Percentiles rank a stretch among this genome's conserved stretches.
Conservation (phyloP, 2,329 filamentous ascomycete species). For the Talaromyces sp. region DNA sequence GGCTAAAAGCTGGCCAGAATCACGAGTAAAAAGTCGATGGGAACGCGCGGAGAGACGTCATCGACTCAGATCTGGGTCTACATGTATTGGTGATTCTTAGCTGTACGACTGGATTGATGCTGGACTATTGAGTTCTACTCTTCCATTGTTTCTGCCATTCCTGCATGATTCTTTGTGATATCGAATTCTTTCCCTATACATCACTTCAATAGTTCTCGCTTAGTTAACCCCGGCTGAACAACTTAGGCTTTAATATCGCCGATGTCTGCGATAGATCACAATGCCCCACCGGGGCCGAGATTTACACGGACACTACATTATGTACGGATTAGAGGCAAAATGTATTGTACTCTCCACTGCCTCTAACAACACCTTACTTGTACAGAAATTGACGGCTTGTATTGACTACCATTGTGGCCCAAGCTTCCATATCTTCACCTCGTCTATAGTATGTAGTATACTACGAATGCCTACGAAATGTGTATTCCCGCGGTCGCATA, state of each 20-base stretch:
- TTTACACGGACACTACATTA: no score
- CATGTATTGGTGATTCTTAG: neutral
- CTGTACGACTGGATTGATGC: neutral
- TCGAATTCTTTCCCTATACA: neutral
- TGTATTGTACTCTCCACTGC: no score
- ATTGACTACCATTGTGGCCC: no score
- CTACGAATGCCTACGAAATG: no score
- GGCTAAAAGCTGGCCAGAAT: neutral
- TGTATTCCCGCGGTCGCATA: no score
- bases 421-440: no score
- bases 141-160: neutral
- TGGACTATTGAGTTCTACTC: neutral
- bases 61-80: conserved; percentile 9
- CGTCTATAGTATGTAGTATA: no score
- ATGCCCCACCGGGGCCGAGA: conserved; percentile 3
- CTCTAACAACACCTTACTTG: no score
- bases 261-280: conserved; percentile 19
- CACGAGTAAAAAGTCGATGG: conserved; percentile 12
- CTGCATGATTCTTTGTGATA: neutral
- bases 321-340: no score
- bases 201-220: neutral
- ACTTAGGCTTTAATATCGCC: neutral
- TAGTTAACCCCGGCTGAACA: neutral
- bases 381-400: no score
- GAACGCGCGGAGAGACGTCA: conserved; percentile 22